phyloP scores from a whole-genome alignment of 148 eudicot genomes.

The Cornus suecica region DNA sequence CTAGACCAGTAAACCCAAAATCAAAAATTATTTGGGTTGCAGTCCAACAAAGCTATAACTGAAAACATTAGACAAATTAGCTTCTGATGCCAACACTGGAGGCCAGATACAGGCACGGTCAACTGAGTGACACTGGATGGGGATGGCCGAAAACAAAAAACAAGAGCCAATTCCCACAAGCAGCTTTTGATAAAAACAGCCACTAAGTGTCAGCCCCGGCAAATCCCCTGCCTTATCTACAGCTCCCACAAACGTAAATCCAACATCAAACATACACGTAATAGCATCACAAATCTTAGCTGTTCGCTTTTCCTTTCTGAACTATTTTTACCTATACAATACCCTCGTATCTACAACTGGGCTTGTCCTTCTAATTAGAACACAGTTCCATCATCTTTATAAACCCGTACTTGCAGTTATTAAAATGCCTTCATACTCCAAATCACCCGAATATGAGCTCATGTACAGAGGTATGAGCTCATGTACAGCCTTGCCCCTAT shows the following conservation, averaged over 20 bases:
- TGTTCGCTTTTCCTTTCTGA: not conserved
- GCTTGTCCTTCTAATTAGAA: not conserved
- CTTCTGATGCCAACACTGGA: not conserved
- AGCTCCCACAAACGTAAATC: slow-evolving; percentile 11
- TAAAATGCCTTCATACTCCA: not conserved
- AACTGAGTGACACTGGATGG: slow-evolving; percentile 3
- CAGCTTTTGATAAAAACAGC: slow-evolving; percentile 12
- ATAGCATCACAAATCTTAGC: not conserved
- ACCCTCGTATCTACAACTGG: slow-evolving; percentile 11
- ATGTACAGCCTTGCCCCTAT: slow-evolving; percentile 71
- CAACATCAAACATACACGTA: not conserved
- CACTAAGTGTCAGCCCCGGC: not conserved
- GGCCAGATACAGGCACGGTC: not conserved
- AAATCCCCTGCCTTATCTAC: not conserved
- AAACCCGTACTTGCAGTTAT: not conserved
- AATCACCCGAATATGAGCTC: slow-evolving; percentile 59
- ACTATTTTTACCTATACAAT: slow-evolving; percentile 13
- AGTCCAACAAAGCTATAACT: slow-evolving; percentile 8
- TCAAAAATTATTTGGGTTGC: slow-evolving; percentile 5
- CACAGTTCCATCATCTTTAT: not conserved
- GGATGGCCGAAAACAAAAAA: slow-evolving; percentile 26
- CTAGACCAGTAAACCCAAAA: slow-evolving; percentile 6
- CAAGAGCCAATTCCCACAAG: slow-evolving; percentile 18
- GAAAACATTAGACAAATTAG: not conserved
- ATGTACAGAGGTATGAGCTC: slow-evolving; percentile 64